Base-by-base conservation (phyloP, 1,139 yeast species). In the Suhomyces wounanorum region DNA sequence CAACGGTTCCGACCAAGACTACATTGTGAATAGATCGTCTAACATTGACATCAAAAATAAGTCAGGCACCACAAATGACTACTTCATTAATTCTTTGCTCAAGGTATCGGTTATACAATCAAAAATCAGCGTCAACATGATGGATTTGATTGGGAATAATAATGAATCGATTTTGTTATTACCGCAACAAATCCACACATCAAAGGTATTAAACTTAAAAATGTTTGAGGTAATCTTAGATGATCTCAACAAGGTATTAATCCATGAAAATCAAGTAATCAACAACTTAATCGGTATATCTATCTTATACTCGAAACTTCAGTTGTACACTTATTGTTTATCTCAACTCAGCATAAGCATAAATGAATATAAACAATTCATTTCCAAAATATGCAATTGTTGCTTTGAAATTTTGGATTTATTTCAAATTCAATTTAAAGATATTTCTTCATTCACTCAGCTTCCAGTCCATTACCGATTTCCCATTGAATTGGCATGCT, bases 151-250 rank as follows among this genome's bases (percentile, higher is more conserved):
- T 39, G 63, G 62, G 13, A 62, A 60, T 35, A 55, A 55, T 28
- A 51, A 55, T 45, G 54, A 55, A n/a, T 52, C 59, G 4, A 52
- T 53, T 17, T 37, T 52, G 35, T 45, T 43, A n/a, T 57, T 59
- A 48, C 67, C 70, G 43, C 61, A 62, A 57, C 61, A 58, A 37
- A 54, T 55, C 13, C 60, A 58, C 48, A 63, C 70, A 8, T 58
- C 70, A 16, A 70, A 69, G 54, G 62, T 72, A 44, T 74, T 77
- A 36, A 70, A 70, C 52, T 62, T 77, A 49, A 68, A 72, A 55
- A 76, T 76, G 79, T 77, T 75, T 59, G 80, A 77, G 51, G 70
- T 66, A 9, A 75, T 77, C 21, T 57, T 77, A 44, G 61, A 65
- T 48, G 77, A 75, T 50, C 65, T 73, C 45, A 58, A 61, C 26